Evolutionary conservation across 345 rosid species (phyloP).

Genomic region (Chamaenerion angustifolium): DNA sequence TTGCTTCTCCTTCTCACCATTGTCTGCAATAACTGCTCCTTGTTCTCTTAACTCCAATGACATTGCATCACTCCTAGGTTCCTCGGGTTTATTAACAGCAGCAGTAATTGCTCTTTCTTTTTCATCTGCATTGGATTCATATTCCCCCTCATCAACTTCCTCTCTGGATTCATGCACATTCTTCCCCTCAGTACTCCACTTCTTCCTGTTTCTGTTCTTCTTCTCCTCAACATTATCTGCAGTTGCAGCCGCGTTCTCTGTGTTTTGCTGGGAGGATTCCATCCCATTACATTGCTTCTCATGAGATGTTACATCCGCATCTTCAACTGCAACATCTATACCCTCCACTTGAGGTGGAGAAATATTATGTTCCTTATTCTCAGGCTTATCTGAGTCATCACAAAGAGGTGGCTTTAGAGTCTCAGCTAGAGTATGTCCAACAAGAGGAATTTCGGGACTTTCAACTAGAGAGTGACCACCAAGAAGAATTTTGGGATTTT

Average conservation of each 20-base stretch:
- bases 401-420: slow-evolving; percentile 1
- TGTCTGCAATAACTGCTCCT: neutral
- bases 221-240: neutral
- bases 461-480: slow-evolving; percentile 3
- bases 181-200: slow-evolving; percentile 1
- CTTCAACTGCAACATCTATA: neutral
- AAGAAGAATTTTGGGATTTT: neutral
- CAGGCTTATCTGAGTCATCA: neutral
- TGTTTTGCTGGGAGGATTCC: neutral
- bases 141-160: slow-evolving; percentile 9
- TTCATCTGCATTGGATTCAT: neutral
- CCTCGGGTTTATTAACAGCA: neutral
- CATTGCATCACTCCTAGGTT: neutral
- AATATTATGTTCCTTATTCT: neutral
- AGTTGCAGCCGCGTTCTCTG: neutral
- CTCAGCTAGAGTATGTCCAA: neutral
- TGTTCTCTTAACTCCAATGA: too few species aligned
- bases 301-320: neutral
- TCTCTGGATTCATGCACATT: slow-evolving; percentile 12
- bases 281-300: neutral
- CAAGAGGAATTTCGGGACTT: slow-evolving; percentile 1
- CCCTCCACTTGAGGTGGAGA: slow-evolving; percentile 1
- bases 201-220: slow-evolving; percentile 4
- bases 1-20: neutral
- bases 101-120: neutral